Percentiles rank a stretch among this genome's conserved stretches.
Evolutionary conservation across 352 stramenopile species (phyloP).

Genomic region (Phytophthora brassicae): DNA sequence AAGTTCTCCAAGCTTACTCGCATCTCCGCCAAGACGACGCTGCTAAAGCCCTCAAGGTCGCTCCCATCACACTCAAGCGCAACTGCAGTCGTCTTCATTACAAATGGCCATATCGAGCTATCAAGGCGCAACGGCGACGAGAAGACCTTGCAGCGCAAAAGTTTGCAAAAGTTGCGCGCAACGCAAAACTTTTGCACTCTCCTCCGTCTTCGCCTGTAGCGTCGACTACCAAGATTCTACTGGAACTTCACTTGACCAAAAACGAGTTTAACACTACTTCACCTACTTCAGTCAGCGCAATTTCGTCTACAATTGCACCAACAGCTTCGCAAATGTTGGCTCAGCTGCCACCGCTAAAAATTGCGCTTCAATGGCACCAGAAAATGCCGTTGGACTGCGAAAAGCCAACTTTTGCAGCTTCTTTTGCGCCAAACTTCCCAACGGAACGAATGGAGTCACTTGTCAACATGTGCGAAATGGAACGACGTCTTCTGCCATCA

Average conservation of each 20-base stretch:
- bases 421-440: not conserved
- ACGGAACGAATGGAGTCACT: not conserved
- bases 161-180: not conserved
- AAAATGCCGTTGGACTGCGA: slow-evolving; percentile 1
- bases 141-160: slow-evolving; percentile 17
- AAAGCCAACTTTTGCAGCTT: not conserved
- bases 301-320: not conserved
- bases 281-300: slow-evolving; percentile 17
- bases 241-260: slow-evolving; percentile 9
- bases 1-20: slow-evolving; percentile 41
- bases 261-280: not conserved
- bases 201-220: not conserved
- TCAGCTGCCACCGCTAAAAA: slow-evolving; percentile 18
- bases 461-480: not conserved
- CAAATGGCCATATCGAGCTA: slow-evolving; percentile 50
- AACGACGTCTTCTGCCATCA: not conserved
- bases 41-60: slow-evolving; percentile 38
- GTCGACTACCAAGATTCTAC: slow-evolving; percentile 15
- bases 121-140: slow-evolving; percentile 41
- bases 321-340: not conserved
- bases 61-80: slow-evolving; percentile 69
- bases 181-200: not conserved
- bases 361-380: slow-evolving; percentile 12
- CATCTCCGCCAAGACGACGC: slow-evolving; percentile 58
- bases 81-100: slow-evolving; percentile 50